A percentile compares a stretch with the other conserved stretches of the same genome.
Evolutionary conservation across 805 yeast species (phyloP).

Genomic region (Pichia cabralensis): DNA sequence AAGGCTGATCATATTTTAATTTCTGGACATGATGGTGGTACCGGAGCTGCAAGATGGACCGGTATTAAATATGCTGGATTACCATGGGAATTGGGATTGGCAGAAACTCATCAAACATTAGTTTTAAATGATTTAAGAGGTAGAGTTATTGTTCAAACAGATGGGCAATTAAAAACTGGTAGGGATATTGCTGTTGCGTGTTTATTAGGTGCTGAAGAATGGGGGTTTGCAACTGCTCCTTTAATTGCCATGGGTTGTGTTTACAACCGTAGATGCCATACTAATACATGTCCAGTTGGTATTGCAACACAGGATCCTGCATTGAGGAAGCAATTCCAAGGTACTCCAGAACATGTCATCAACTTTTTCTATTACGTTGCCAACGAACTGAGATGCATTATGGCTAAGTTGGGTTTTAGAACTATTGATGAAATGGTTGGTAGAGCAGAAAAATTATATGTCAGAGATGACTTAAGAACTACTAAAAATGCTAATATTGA

Average conservation of each 20-base stretch:
- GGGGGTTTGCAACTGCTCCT: slow-evolving; percentile 97
- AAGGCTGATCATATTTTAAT: slow-evolving; percentile 94
- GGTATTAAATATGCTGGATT: slow-evolving; percentile 95
- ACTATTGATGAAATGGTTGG: slow-evolving; percentile 98
- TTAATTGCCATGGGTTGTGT: slow-evolving; percentile 96
- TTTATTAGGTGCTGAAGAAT: slow-evolving; percentile 94
- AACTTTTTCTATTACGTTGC: slow-evolving; percentile 94
- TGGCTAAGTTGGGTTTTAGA: slow-evolving; percentile 94
- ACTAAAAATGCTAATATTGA: slow-evolving; percentile 89
- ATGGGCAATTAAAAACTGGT: slow-evolving; percentile 95
- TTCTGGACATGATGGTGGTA: slow-evolving; percentile 99
- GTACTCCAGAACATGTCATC: slow-evolving; percentile 97
- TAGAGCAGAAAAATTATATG: slow-evolving; percentile 80
- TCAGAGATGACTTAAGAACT: slow-evolving; percentile 75
- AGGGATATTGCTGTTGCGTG: slow-evolving; percentile 96
- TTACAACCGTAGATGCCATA: slow-evolving; percentile 91
- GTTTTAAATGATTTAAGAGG: slow-evolving; percentile 95
- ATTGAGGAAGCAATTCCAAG: slow-evolving; percentile 81
- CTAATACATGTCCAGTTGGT: slow-evolving; percentile 95
- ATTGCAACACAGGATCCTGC: slow-evolving; percentile 98
- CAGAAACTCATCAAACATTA: slow-evolving; percentile 95
- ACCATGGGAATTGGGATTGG: slow-evolving; percentile 98
- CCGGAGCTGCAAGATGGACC: slow-evolving; percentile 98
- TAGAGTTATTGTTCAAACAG: slow-evolving; percentile 93
- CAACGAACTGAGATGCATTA: slow-evolving; percentile 80